Percentiles rank a stretch among this genome's conserved stretches.
Evolutionary conservation across 345 rosid species (phyloP).

Genomic region (Trapa bicornis): DNA sequence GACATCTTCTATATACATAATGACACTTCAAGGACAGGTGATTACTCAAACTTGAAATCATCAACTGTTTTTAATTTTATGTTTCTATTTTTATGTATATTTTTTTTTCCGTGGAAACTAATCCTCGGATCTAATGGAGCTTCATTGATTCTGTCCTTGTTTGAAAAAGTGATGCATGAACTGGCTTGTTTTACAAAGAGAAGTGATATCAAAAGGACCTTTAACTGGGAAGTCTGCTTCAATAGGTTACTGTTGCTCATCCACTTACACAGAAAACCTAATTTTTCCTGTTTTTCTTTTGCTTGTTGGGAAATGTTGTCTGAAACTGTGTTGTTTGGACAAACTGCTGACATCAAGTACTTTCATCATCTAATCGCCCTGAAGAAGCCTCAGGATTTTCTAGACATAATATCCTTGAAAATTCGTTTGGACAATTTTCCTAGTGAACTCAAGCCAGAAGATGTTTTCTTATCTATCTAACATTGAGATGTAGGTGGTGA

Average conservation of each 20-base stretch:
- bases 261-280: neutral
- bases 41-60: neutral
- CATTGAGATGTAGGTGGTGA: slow-evolving; percentile 60
- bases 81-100: no score
- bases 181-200: neutral
- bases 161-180: neutral
- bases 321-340: neutral
- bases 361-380: neutral
- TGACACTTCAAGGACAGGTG: slow-evolving; percentile 99
- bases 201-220: no score
- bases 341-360: neutral
- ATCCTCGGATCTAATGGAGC: neutral
- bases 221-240: neutral
- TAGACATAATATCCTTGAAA: neutral
- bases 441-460: neutral
- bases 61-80: neutral
- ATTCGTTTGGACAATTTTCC: neutral
- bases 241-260: neutral
- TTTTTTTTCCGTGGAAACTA: neutral
- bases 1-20: slow-evolving; percentile 76
- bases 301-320: no score
- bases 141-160: neutral
- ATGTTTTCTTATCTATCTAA: slow-evolving; percentile 6
- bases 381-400: neutral
- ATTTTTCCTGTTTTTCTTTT: neutral